These are phyloP conservation scores for Zasmidium cellare DNA, from an alignment of 2,329 filamentous ascomycete genomes.

Conservation along the genomic window DNA sequence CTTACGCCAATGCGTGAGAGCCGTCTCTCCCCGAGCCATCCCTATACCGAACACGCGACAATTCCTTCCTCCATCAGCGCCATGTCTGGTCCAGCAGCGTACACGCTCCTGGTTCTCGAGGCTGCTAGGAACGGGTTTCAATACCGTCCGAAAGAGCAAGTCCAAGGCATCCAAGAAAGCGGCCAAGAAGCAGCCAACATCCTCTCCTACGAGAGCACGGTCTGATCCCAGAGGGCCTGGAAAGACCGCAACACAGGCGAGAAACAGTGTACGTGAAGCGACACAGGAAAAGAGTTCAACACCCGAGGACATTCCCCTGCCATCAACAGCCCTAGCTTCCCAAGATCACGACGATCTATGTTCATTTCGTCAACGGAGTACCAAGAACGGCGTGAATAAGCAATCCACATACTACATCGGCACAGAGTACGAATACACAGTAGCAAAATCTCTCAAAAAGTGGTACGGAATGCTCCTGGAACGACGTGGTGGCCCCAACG, in stretches of 20 bases:
- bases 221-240: too few relatives aligned
- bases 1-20: background rate
- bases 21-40: background rate
- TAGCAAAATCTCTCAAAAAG: conserved; percentile 56
- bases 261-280: too few relatives aligned
- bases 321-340: too few relatives aligned
- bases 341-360: too few relatives aligned
- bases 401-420: conserved; percentile 65
- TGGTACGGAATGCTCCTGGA: conserved; percentile 64
- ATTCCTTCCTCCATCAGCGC: background rate
- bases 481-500: conserved; percentile 65
- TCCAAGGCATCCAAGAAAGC: background rate
- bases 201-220: too few relatives aligned
- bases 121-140: background rate
- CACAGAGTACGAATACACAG: conserved; percentile 75
- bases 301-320: too few relatives aligned
- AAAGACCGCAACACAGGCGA: too few relatives aligned
- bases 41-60: background rate
- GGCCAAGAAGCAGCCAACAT: background rate
- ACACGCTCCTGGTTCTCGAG: background rate
- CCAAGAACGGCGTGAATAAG: conserved; percentile 54
- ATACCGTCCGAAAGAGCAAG: background rate
- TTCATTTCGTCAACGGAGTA: conserved; percentile 59
- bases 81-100: background rate
- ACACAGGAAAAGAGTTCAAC: too few relatives aligned